Evolutionary conservation across 345 rosid genomes (phyloP).

Genomic region (Moringa oleifera): DNA sequence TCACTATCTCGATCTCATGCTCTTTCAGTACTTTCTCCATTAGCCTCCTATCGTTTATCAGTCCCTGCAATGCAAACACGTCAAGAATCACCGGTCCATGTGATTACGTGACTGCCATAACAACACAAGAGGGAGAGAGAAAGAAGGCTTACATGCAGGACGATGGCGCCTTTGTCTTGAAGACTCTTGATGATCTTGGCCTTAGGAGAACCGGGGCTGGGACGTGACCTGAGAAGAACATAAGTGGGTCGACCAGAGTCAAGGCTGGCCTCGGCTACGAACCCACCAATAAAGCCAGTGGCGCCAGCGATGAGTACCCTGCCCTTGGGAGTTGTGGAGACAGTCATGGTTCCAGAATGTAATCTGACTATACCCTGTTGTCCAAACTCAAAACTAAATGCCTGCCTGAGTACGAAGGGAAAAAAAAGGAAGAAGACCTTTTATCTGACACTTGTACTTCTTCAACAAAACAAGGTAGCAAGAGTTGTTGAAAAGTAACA

Average conservation of each 20-base stretch:
- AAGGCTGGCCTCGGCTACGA: constrained; percentile 50
- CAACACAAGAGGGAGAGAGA: background rate
- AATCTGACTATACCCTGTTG: too few relatives aligned
- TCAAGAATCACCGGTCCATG: background rate
- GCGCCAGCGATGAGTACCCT: constrained; percentile 55
- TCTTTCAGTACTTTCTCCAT: constrained; percentile 48
- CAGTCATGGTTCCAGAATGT: constrained; percentile 32
- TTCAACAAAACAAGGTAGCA: too few relatives aligned
- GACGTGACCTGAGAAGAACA: constrained; percentile 35
- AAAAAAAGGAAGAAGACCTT: too few relatives aligned
- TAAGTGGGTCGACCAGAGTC: constrained; percentile 48
- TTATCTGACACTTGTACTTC: too few relatives aligned
- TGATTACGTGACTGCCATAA: too few relatives aligned
- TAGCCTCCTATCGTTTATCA: constrained; percentile 24
- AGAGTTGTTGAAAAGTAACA: too few relatives aligned
- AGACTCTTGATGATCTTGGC: constrained; percentile 28
- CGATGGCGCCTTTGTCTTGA: constrained; percentile 43
- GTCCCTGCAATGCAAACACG: constrained; percentile 29
- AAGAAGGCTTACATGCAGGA: constrained; percentile 25
- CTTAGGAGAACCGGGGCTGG: constrained; percentile 18
- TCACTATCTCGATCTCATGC: constrained; percentile 50
- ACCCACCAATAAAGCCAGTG: constrained; percentile 60
- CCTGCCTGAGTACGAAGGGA: too few relatives aligned
- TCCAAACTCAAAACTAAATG: too few relatives aligned
- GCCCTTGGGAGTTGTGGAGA: constrained; percentile 12